Base-by-base conservation (phyloP, 495 filamentous ascomycete species). In the Annulohypoxylon maeteangense region DNA sequence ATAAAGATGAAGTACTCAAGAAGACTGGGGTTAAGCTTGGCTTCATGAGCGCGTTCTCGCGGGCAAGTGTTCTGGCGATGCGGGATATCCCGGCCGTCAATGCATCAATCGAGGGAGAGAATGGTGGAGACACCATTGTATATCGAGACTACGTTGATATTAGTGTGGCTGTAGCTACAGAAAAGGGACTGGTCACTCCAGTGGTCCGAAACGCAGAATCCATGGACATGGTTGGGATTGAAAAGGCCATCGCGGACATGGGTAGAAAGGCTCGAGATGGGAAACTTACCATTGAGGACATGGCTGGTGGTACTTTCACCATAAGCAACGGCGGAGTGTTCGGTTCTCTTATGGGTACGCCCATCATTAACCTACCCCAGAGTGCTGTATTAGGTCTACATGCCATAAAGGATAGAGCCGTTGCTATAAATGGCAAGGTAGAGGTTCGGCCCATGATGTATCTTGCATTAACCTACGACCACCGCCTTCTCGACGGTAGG, bases 391-490 rank as follows among this genome's bases (percentile, higher is more conserved):
- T 99, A 62, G 95, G 95, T 61, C 89, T 99, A n/a, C 95, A 99
- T 80, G 93, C 95, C 29, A 98, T 97, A 80, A 98, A 98, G 86
- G 94, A 99, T 42, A 94, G 91, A 76, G 88, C 95, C 0, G 91
- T 98, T 38, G 94, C 85, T 25, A 82, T 98, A 44, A 93, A 97
- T 75, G 95, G 96, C 54, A 93, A 97, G 82, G 80, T 98, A 42
- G 95, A 97, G 76, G 91, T 97, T 70, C 89, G 95, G 67, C 95
- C 96, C 23, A 98, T 99, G 93, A 99, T 99, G 95, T 98, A 97
- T 72, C 88, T 99, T 42, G 96, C 95, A 42, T 87, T 99, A 55
- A 99, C 95, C 14, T 99, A 99, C 78, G 95, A 99, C 76, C 95
- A 99, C 81, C 91, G 95, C 70, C 87, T 98, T 38, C 84, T 99